Conservation (phyloP, 192 early-diverging fungal genomes). For the Spizellomyces punctatus region DNA sequence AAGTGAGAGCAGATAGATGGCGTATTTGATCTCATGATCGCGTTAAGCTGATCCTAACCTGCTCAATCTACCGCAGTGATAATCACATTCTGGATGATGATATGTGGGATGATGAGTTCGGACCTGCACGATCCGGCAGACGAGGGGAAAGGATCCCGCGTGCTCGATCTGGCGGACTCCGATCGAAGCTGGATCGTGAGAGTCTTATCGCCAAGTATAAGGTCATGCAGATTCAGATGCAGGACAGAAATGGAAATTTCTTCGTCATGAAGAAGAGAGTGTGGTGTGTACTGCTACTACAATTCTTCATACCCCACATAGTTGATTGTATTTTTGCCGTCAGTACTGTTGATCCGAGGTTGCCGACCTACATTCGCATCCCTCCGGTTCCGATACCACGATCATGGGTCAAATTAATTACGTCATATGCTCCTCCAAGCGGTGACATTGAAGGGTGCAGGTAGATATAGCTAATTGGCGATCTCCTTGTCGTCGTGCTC, state of each 20-base stretch:
- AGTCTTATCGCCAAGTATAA: conserved; percentile 80
- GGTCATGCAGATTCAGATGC: conserved; percentile 83
- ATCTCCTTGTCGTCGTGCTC: too few species aligned
- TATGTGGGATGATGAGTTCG: conserved; percentile 67
- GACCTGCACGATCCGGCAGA: neutral
- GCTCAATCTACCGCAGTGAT: conserved; percentile 53
- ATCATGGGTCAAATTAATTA: conserved; percentile 85
- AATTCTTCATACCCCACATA: neutral
- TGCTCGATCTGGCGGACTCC: conserved; percentile 23
- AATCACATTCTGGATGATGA: conserved; percentile 81
- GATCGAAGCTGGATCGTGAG: conserved; percentile 53
- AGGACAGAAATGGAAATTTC: conserved; percentile 82
- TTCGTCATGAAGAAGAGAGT: conserved; percentile 87
- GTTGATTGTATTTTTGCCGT: conserved; percentile 8
- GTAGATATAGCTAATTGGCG: neutral
- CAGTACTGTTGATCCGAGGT: conserved; percentile 76
- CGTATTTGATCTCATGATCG: neutral
- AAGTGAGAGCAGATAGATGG: conserved; percentile 32
- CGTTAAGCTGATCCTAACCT: neutral
- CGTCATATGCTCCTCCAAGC: conserved; percentile 40
- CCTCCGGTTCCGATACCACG: conserved; percentile 81
- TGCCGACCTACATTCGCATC: conserved; percentile 89
- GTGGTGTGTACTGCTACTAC: conserved; percentile 42
- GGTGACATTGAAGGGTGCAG: conserved; percentile 27
- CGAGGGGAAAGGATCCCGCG: conserved; percentile 1